Conservation (phyloP, 192 early-diverging fungal genomes). For the Coemansia javaensis region DNA sequence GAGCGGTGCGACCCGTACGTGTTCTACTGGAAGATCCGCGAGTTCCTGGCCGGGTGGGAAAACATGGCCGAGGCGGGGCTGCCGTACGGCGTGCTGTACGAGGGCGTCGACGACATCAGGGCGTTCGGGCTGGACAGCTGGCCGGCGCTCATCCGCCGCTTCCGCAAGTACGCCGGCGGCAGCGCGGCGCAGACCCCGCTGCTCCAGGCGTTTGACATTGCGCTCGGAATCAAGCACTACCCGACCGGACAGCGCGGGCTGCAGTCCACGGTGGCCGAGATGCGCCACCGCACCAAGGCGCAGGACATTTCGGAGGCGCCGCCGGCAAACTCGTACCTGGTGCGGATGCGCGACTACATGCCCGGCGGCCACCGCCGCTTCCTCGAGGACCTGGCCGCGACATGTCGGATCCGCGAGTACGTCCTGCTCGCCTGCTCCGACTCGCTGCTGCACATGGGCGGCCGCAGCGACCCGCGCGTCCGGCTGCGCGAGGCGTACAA, state of each 20-base stretch:
- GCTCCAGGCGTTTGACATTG: conserved; percentile 86
- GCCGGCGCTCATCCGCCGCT: conserved; percentile 54
- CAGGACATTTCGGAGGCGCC: conserved; percentile 35
- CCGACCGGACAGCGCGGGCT: conserved; percentile 60
- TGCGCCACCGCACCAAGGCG: conserved; percentile 16
- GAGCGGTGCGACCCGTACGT: conserved; percentile 92
- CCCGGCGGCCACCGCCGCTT: conserved; percentile 83
- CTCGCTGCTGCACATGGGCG: conserved; percentile 13
- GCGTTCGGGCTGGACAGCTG: conserved; percentile 49
- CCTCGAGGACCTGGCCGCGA: conserved; percentile 66
- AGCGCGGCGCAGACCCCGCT: conserved; percentile 93
- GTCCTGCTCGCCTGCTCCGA: conserved; percentile 51
- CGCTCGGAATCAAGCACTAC: conserved; percentile 80
- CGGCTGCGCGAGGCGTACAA: conserved; percentile 72
- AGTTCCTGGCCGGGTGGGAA: conserved; percentile 88
- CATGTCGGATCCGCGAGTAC: conserved; percentile 64
- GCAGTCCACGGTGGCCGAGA: conserved; percentile 28
- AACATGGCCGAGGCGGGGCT: conserved; percentile 82
- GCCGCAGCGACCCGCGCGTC: conserved; percentile 17
- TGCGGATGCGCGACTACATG: conserved; percentile 92
- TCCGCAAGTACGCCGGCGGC: conserved; percentile 80
- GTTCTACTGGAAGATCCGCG: conserved; percentile 90
- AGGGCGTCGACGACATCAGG: conserved; percentile 70
- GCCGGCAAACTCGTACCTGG: conserved; percentile 64
- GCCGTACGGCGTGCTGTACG: conserved; percentile 85